phyloP scores from a whole-genome alignment of 208 protist species.

The Acanthamoeba lenticulata region DNA sequence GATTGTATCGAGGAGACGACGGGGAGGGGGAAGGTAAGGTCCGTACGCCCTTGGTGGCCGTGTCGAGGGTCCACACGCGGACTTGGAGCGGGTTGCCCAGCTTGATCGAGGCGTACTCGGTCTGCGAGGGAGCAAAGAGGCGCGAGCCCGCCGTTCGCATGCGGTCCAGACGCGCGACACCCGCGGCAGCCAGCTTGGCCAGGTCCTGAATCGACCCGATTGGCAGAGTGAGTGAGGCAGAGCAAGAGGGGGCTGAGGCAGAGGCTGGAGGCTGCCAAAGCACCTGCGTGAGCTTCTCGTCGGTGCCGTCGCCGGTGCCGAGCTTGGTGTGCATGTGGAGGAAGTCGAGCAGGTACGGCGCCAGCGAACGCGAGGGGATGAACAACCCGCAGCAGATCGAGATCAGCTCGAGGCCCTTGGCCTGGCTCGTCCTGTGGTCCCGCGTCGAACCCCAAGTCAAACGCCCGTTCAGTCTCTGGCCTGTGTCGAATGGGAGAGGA shows the following conservation, averaged over 20 bases:
- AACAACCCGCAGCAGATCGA: conserved; percentile 44
- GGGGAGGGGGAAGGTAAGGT: too few species aligned
- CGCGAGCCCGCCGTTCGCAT: neutral
- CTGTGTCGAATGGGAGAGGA: neutral
- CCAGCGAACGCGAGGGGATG: neutral
- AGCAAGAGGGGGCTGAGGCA: neutral
- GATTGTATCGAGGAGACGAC: too few species aligned
- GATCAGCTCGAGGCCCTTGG: conserved; percentile 18
- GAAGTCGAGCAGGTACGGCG: conserved; percentile 51
- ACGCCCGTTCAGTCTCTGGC: neutral
- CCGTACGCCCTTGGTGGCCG: conserved; percentile 23
- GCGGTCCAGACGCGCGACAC: neutral
- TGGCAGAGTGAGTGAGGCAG: neutral
- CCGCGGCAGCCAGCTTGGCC: neutral
- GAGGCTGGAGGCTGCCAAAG: neutral
- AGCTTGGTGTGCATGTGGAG: conserved; percentile 46
- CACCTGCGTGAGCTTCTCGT: neutral
- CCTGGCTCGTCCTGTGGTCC: neutral
- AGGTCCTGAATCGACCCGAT: neutral
- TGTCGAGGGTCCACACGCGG: conserved; percentile 35
- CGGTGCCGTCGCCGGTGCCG: neutral
- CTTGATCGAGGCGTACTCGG: conserved; percentile 26
- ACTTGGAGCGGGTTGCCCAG: neutral
- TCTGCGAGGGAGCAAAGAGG: conserved; percentile 27
- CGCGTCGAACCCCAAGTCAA: neutral